Base-by-base conservation (phyloP, 176 grass and related monocot species). In the Avena sativa region DNA sequence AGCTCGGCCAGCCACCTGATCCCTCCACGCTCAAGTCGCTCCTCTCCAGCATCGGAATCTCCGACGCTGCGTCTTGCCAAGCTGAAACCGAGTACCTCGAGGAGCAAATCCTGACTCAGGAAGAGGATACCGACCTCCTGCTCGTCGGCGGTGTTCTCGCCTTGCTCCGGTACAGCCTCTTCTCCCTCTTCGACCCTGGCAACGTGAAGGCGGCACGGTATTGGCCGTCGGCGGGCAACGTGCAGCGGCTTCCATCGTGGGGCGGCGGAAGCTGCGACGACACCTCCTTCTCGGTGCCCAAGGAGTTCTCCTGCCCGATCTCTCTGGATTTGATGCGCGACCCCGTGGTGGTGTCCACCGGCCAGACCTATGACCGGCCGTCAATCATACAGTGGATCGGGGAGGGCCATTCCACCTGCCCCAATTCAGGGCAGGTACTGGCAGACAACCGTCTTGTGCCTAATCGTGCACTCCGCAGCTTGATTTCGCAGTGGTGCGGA, bases 231-330 rank as follows among this genome's bases (percentile, higher is more conserved):
- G 23, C 44, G n/a, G 72, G 84, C 15, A 62, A 86, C 58, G 84
- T 81, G 83, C 79, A 95, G 76, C 69, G 86, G 71, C 57, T 94
- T 57, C 91, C 91, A 13, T 90, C 87, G 6, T 87, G 79, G 90
- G 87, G 89, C 71, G 57, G 85, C 57, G 76, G 91, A 52, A 30
- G 84, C 58, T 85, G 91, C 21, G 89, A 91, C 47, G 90, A 93
- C 71, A 94, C 81, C 74, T 97, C 92, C 40, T 89, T 99, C n/a
- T 83, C 61, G 12, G 85, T 97, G 56, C 97, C 92, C 9, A 99
- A 94, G 83, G 97, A 99, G 82, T 99, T 99, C 62, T 97, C 92
- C 20, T 99, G 97, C 80, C 94, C 97, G 32, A 97, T 99, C 86
- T 97, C 92, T 2, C 88, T 99, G 30, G 97, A 99, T 79, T 84